Conservation (phyloP, 108 stramenopile species). For the Schizochytrium sp. region DNA sequence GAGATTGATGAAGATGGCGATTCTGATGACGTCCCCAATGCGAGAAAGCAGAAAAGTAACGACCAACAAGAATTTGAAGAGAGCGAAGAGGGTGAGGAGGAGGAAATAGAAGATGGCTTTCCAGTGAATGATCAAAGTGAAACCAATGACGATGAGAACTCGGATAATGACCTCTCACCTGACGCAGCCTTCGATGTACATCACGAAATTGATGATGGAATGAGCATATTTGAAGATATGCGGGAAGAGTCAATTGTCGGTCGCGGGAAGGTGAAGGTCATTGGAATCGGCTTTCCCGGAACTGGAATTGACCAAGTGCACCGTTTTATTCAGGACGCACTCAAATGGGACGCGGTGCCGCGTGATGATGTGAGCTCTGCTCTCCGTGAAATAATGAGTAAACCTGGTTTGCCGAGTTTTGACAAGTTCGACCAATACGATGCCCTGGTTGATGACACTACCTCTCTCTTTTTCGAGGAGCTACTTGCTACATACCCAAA, state of each 20-base stretch:
- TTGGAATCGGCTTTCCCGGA: conserved; percentile 37
- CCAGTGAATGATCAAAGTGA: background rate
- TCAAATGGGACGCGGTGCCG: background rate
- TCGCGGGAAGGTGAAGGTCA: background rate
- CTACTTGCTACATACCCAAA: conserved; percentile 16
- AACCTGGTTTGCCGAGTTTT: background rate
- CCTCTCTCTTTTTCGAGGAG: conserved; percentile 13
- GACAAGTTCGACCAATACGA: conserved; percentile 45
- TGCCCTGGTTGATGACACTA: conserved; percentile 34
- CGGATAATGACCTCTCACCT: background rate
- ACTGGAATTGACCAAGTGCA: conserved; percentile 31
- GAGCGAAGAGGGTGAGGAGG: conserved; percentile 15
- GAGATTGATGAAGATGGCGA: background rate
- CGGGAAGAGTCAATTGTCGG: background rate
- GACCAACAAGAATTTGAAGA: background rate
- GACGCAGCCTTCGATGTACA: conserved; percentile 5
- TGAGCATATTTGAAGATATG: background rate
- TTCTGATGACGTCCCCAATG: background rate
- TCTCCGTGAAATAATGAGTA: background rate
- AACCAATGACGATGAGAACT: background rate
- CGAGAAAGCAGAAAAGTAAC: background rate
- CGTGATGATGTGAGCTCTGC: background rate
- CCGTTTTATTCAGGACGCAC: background rate
- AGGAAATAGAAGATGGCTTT: background rate
- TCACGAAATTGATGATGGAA: conserved; percentile 7